Percentiles rank a stretch among this genome's conserved stretches.
Evolutionary conservation across 129 eudicot genomes (phyloP).

Genomic region (Chrysanthemum seticuspe): DNA sequence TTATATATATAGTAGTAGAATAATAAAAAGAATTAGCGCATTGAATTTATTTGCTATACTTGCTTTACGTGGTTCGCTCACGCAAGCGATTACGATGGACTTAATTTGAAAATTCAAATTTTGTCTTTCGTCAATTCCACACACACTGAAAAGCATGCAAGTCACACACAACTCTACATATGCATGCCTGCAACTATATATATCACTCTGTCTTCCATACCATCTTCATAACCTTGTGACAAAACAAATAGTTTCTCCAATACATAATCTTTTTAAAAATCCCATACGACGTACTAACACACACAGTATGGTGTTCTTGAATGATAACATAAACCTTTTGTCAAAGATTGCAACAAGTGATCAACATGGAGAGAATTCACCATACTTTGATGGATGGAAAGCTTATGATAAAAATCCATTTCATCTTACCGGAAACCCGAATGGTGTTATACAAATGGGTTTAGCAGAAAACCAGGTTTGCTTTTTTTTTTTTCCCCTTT

Average conservation of each 20-base stretch:
- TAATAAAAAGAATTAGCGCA: slow-evolving; percentile 8
- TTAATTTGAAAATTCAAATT: slow-evolving; percentile 25
- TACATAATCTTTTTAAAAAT: slow-evolving; percentile 4
- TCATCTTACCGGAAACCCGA: slow-evolving; percentile 51
- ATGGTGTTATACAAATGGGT: slow-evolving; percentile 86
- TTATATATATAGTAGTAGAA: too few species aligned
- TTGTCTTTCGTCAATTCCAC: not conserved
- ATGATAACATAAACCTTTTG: slow-evolving; percentile 33
- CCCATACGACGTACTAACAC: not conserved
- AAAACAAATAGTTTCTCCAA: slow-evolving; percentile 1
- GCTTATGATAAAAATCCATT: slow-evolving; percentile 79
- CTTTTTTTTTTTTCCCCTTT: not conserved
- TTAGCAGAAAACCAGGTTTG: slow-evolving; percentile 88
- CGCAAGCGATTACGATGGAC: slow-evolving; percentile 35
- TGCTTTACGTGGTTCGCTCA: slow-evolving; percentile 17
- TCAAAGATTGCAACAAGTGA: slow-evolving; percentile 74
- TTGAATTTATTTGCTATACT: slow-evolving; percentile 10
- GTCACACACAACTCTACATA: not conserved
- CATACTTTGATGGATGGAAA: slow-evolving; percentile 90
- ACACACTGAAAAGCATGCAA: slow-evolving; percentile 20
- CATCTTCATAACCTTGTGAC: slow-evolving; percentile 23
- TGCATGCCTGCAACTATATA: slow-evolving; percentile 17
- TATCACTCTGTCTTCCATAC: slow-evolving; percentile 1
- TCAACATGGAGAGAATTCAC: slow-evolving; percentile 79
- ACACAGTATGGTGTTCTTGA: slow-evolving; percentile 18